Base-by-base conservation (phyloP, 2,329 filamentous ascomycete species). In the Lachnellula hyalina region DNA sequence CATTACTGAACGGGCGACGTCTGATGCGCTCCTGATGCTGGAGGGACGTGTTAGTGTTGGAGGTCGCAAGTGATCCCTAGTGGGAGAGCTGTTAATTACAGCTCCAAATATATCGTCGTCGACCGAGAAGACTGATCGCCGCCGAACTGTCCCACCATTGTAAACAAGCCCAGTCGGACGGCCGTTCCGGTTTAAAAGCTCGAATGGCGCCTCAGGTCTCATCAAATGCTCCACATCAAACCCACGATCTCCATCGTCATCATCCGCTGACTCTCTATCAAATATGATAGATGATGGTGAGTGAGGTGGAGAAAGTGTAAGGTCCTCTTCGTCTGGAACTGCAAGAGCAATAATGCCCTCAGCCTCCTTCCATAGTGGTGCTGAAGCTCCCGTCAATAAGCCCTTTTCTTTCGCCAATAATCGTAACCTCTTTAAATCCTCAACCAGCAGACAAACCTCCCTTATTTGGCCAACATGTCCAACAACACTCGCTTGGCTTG, bases 271-370 rank as follows among this genome's bases (percentile, higher is more conserved):
- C 8, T 74, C 67, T 12, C 73, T 72, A 49, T 80, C 77, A 44
- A 81, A 78, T 3, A 78, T 76, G 12, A 74, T 61, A 5, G 63
- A 62, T 9, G 58, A 48, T 14, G 66, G 63, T 1, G 68, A 66
- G 35, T 58, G 58, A 25, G 63, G 61, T 40, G 63, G 61, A 8
- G 66, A 68, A 2, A 68, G 57, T 8, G 61, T 58, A n/a, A 55
- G 49, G 47, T 80, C 75, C 47, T 87, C 83, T 38, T 83, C 81
- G 58, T 87, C 84, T 1, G 84, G 84, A 1, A 84, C 86, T 46
- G 89, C 90, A n/a, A 95, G 75, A 35, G 89, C 87, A 67, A 95
- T 94, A 72, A 95, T 92, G 14, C 88, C 89, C 68, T 94, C 88
- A 1, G 90, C 89, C 68, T 94, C 89, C 63, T 84, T 83, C 88